Evolutionary conservation across 139 green algal genomes (phyloP).

Genomic region (Chlamydomonas incerta): DNA sequence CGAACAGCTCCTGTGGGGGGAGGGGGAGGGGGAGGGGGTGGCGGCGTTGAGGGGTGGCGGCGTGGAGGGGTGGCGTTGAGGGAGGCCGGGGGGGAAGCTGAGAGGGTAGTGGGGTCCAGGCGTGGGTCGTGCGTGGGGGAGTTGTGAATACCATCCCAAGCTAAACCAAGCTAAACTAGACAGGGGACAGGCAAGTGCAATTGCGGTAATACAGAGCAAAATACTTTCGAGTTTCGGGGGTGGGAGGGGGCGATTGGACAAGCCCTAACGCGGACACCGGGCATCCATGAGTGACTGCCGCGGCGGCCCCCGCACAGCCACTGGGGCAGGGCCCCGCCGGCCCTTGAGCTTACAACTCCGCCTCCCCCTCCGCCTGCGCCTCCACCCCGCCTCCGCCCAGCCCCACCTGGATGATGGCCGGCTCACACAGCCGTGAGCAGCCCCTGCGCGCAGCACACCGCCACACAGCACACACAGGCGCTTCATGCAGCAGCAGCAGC

Average conservation of each 20-base stretch:
- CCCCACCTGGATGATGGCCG: conserved; percentile 23
- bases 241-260: not conserved
- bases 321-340: no score
- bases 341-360: not conserved
- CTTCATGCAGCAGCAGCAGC: not conserved
- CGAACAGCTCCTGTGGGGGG: conserved; percentile 12
- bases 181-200: no score
- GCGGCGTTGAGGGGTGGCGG: not conserved
- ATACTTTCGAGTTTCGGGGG: no score
- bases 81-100: not conserved
- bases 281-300: no score
- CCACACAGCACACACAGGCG: not conserved
- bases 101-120: not conserved
- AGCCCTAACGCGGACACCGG: no score
- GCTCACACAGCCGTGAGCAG: conserved; percentile 14
- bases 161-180: no score
- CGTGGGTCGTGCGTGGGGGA: no score
- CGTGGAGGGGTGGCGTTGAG: no score
- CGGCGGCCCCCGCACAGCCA: no score
- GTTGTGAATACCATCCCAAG: no score
- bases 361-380: not conserved
- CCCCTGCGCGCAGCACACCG: conserved; percentile 7
- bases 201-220: no score
- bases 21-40: not conserved
- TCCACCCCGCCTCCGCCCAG: not conserved